Conservation (phyloP, 2,329 filamentous ascomycete species). For the Nemania sp. region DNA sequence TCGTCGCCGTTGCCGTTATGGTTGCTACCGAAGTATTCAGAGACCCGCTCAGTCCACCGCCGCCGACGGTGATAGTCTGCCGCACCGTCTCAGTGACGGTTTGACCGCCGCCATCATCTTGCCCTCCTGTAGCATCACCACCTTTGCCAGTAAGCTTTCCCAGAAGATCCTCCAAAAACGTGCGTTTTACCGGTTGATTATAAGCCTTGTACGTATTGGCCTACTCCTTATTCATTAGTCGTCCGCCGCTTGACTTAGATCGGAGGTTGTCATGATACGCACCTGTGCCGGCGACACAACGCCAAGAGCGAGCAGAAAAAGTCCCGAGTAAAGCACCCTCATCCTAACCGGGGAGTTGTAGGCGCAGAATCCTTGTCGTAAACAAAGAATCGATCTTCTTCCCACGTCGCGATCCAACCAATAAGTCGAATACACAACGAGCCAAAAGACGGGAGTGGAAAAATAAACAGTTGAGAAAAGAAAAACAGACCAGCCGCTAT, state of each 20-base stretch:
- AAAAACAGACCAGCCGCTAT: constrained; percentile 26
- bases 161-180: constrained; percentile 14
- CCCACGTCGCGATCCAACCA: background rate
- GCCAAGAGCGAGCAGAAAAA: constrained; percentile 15
- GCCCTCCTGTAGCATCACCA: background rate
- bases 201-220: constrained; percentile 14
- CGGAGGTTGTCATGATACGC: constrained; percentile 1
- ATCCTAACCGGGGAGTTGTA: constrained; percentile 13
- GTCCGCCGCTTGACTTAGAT: background rate
- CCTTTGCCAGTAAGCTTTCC: constrained; percentile 1
- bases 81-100: constrained; percentile 24
- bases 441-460: background rate
- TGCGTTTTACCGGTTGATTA: constrained; percentile 19
- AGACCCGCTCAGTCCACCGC: constrained; percentile 5
- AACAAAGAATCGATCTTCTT: background rate
- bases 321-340: constrained; percentile 18
- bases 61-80: constrained; percentile 26
- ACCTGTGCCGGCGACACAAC: constrained; percentile 22
- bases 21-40: constrained; percentile 15
- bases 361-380: constrained; percentile 8
- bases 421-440: background rate
- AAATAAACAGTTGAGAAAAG: background rate
- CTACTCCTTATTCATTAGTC: constrained; percentile 14
- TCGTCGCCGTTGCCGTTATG: constrained; percentile 30
- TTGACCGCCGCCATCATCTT: background rate